A percentile compares a stretch with the other conserved stretches of the same genome.
phyloP scores from a whole-genome alignment of 495 filamentous ascomycete species.

The Margaritispora aquatica region DNA sequence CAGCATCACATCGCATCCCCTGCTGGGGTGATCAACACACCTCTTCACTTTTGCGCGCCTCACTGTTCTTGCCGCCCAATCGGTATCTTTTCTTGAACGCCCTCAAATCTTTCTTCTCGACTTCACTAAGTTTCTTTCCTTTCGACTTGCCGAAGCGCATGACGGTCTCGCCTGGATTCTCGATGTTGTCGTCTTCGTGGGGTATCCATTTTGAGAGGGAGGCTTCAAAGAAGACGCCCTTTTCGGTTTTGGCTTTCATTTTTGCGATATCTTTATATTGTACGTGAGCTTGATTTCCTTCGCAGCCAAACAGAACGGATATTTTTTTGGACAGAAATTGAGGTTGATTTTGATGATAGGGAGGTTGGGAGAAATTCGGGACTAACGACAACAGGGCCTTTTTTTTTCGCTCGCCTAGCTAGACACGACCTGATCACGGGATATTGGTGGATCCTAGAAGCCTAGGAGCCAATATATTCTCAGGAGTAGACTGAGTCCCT shows the following conservation, averaged over 20 bases:
- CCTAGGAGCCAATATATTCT: no score
- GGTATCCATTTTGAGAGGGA: neutral
- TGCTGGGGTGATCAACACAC: neutral
- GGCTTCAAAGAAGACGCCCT: neutral
- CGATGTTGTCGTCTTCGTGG: neutral
- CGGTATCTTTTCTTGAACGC: neutral
- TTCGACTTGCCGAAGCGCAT: neutral
- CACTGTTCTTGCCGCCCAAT: neutral
- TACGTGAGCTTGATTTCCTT: no score
- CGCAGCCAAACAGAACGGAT: no score
- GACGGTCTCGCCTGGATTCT: neutral
- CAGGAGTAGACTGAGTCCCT: no score
- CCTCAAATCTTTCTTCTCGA: neutral
- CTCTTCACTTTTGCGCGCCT: neutral
- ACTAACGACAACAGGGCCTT: no score
- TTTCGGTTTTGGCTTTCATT: neutral
- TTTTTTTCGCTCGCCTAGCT: no score
- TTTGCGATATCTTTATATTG: no score
- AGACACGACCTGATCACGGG: no score
- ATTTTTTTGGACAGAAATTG: no score
- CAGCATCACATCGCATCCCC: neutral
- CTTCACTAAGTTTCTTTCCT: neutral
- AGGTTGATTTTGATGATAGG: no score
- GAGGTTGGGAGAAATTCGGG: no score
- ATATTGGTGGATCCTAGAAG: no score